Evolutionary conservation across 768 basidiomycete species (phyloP).

Genomic region (Auriscalpium microsporum): DNA sequence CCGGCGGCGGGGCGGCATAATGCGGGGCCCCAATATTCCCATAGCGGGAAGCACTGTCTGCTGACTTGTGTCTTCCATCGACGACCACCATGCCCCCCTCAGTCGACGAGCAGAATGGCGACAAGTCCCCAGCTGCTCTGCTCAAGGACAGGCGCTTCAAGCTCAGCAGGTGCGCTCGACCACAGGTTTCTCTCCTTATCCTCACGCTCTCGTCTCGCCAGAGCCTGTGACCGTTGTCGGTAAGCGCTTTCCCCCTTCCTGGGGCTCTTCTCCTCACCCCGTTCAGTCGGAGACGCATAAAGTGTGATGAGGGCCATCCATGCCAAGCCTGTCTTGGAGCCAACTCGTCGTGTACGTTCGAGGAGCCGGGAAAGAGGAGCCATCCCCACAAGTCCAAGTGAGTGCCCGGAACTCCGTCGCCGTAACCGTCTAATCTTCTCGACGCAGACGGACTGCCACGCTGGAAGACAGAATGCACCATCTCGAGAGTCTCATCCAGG

Average conservation of each 20-base stretch:
- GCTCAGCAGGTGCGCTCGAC: constrained; percentile 59
- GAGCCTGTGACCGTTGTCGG: constrained; percentile 89
- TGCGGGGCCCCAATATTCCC: too few species aligned
- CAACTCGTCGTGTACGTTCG: constrained; percentile 76
- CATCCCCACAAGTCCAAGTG: constrained; percentile 87
- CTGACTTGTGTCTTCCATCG: background rate
- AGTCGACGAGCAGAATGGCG: background rate
- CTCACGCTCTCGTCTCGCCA: constrained; percentile 22
- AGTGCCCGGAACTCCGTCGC: constrained; percentile 19
- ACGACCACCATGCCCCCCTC: constrained; percentile 2
- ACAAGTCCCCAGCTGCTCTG: constrained; percentile 18
- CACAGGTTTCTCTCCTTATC: background rate
- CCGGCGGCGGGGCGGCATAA: too few species aligned
- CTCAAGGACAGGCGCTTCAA: constrained; percentile 82
- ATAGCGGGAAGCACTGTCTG: background rate
- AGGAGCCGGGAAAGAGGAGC: constrained; percentile 78
- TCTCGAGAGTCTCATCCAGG: constrained; percentile 75
- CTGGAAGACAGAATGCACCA: constrained; percentile 87
- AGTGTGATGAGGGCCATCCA: constrained; percentile 84
- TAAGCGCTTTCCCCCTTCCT: constrained; percentile 29
- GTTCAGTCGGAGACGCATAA: constrained; percentile 68
- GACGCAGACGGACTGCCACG: constrained; percentile 61
- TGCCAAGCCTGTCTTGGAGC: constrained; percentile 84
- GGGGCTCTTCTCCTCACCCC: constrained; percentile 2
- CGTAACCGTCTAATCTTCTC: too few species aligned